Evolutionary conservation across 2,329 filamentous ascomycete species (phyloP), one percentile per base, ranked within the genome.

Genomic region (Pleurostoma richardsiae): DNA sequence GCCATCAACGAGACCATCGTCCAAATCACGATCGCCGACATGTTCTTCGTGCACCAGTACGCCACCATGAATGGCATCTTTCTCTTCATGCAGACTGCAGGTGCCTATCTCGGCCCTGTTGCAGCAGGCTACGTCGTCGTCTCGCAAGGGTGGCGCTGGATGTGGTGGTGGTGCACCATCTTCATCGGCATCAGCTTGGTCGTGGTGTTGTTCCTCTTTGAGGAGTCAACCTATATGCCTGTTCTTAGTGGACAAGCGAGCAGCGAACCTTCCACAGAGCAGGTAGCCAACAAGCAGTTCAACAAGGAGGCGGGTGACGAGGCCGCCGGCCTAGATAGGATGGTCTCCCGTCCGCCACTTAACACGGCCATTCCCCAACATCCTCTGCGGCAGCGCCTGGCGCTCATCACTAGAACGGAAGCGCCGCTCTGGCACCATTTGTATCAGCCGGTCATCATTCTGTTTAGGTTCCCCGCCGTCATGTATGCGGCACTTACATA

Each of bases 401-500:
- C 41, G 45, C 26, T 49, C 46, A 31, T 30, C 30, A 43, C 41
- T 19, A 43, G 31, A 28, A 30, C 41, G 4, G 8, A 10, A 7
- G 19, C 28, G 26, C 10, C 29, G n/a, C 26, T 43, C 11, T 10
- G 10, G 30, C 41, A 43, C 29, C 41, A 43, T 31, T 30, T 43
- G 27, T 43, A 33, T 8, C 41, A 43, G 30, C 41, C 41, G 3
- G 29, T 43, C n/a, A 5, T 43, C 19, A 10, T 43, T 6, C 41
- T 43, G 26, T 8, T 43, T 5, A 30, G 30, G 8, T 30, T 43
- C 19, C 41, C 41, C 6, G 41, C 41, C 5, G 29, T 43, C 6
- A 49, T 64, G 5, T 72, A 66, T 47, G 62, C 63, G 2, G 67
- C 61, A 0, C 39, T 72, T 3, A 67, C 69, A 19, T 72, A 69